These are phyloP conservation scores for Chlamydomonas reinhardtii DNA, from an alignment of 163 green algal genomes.

Conservation along the genomic window DNA sequence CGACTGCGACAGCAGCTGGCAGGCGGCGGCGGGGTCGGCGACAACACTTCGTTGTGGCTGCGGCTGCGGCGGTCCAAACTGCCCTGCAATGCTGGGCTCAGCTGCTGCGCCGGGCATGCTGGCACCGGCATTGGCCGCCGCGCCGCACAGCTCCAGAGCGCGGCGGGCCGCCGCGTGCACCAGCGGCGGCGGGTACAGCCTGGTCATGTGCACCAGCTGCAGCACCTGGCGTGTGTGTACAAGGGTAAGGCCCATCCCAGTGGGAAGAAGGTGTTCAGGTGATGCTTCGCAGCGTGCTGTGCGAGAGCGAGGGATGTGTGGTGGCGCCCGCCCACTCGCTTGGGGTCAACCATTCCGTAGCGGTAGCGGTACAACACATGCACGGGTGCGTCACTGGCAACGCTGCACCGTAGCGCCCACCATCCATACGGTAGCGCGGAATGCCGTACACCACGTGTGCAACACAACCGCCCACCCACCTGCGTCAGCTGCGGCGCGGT, in stretches of 20 bases:
- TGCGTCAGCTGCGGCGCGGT: background rate
- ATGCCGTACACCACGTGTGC: no score
- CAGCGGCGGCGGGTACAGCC: conserved; percentile 17
- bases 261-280: no score
- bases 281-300: no score
- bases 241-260: no score
- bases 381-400: no score
- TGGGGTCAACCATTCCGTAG: no score
- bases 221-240: background rate
- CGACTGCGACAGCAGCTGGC: background rate
- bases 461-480: background rate
- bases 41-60: background rate
- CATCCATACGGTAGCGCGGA: no score
- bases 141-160: conserved; percentile 20
- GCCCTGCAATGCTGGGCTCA: no score
- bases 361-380: no score
- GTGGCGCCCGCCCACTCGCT: no score
- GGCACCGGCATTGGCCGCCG: background rate
- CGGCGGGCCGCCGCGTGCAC: conserved; percentile 10
- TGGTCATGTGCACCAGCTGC: background rate
- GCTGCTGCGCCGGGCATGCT: background rate
- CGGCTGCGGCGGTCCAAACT: background rate
- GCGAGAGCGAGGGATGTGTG: no score
- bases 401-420: no score
- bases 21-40: background rate